Conservation (phyloP, 2,329 filamentous ascomycete genomes). For the Exophiala sp. region DNA sequence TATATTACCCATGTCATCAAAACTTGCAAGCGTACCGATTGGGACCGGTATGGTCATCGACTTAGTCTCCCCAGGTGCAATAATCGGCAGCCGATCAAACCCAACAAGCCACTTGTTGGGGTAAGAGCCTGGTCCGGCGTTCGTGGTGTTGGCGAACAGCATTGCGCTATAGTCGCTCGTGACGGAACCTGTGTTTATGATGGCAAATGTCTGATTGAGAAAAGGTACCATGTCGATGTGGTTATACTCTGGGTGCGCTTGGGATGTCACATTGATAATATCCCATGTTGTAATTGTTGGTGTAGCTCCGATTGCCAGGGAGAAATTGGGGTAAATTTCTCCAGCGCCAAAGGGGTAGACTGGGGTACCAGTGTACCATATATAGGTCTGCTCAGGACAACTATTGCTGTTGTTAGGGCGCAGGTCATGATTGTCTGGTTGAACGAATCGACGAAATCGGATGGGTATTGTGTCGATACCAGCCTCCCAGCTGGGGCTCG, state of each 20-base stretch:
- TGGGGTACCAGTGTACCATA: constrained; percentile 39
- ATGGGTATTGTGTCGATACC: too few species aligned
- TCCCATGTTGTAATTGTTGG: constrained; percentile 8
- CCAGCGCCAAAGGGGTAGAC: constrained; percentile 43
- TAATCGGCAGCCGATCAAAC: constrained; percentile 33
- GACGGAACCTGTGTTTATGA: constrained; percentile 36
- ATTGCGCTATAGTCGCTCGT: constrained; percentile 41
- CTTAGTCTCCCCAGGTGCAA: constrained; percentile 27
- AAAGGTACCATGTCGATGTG: constrained; percentile 36
- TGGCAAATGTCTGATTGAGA: constrained; percentile 34
- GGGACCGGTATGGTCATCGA: constrained; percentile 35
- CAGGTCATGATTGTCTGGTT: constrained; percentile 40
- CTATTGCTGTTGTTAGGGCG: constrained; percentile 32
- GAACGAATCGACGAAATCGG: constrained; percentile 41
- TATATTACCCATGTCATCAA: constrained; percentile 36
- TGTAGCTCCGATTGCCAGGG: constrained; percentile 15
- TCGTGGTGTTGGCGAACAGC: constrained; percentile 34
- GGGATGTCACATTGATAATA: constrained; percentile 18
- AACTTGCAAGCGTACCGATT: constrained; percentile 37
- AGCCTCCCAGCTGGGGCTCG: constrained; percentile 35
- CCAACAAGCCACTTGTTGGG: constrained; percentile 43
- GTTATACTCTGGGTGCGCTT: constrained; percentile 24
- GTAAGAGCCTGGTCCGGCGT: constrained; percentile 38
- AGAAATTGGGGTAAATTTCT: constrained; percentile 42
- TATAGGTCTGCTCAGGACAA: constrained; percentile 44